Base-by-base conservation (phyloP, 306 rosid species). In the Quercus bicolor region DNA sequence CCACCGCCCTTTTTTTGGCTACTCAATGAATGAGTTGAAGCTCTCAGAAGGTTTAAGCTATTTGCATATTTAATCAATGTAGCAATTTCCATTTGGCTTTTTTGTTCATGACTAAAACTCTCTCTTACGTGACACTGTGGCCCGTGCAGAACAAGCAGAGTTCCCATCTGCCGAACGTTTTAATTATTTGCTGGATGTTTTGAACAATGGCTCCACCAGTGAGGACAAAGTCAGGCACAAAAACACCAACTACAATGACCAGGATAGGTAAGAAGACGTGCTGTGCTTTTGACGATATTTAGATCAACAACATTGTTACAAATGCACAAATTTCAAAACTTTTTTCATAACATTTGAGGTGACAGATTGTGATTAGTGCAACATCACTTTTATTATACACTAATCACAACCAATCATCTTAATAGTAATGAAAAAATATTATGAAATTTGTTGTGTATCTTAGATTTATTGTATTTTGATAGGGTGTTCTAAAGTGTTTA, bases 171-270 rank as follows among this genome's bases (percentile, higher is more conserved):
- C 86, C 6, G 75, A 77, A 26, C 80, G 77, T 4, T 43, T 79
- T 64, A 75, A 66, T 66, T 72, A 77, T 53, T 77, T 84, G 2
- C 70, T 84, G 45, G 80, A 79, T 73, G 86, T 73, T 64, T 64
- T 72, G 48, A 86, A 80, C 72, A 70, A 75, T 48, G 84, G 83
- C 66, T 84, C 85, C 56, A 78, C 79, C 75, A 80, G 81, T 52
- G 79, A 71, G 78, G 79, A 75, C 20, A 83, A 55, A 54, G 31
- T 80, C 20, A 20, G 79, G n/a, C 77, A 51, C 56, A 77, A 74
- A 23, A 77, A 75, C 23, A 80, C 81, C 64, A 59, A 64, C 45
- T 79, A 54, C 76, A 73, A 28, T 23, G 84, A 79, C 62, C 84
- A 70, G 14, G 85, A 83, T 57, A 86, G 85, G 87, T 86, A 74